Conservation (phyloP, 331 rosid species). For the Spiraea crenata region DNA sequence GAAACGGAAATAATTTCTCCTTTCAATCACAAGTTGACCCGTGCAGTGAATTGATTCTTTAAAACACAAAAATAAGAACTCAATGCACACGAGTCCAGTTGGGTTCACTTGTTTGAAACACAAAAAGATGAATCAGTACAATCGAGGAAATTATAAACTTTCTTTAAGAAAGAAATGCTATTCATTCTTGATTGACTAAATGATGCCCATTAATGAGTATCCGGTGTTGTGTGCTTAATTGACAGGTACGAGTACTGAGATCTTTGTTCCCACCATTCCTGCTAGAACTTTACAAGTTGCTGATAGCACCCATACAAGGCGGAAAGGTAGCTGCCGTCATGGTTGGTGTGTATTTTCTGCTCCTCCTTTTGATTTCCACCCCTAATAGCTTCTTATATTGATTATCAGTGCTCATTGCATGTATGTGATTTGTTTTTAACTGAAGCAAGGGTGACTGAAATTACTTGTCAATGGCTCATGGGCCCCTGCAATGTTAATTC, state of each 20-base stretch:
- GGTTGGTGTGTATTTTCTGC: slow-evolving; percentile 67
- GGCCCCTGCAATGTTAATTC: slow-evolving; percentile 78
- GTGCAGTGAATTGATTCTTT: too few species aligned
- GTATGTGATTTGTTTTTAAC: not conserved
- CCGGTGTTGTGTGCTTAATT: not conserved
- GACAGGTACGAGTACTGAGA: slow-evolving; percentile 65
- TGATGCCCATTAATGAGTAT: slow-evolving; percentile 5
- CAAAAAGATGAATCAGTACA: too few species aligned
- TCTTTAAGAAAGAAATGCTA: too few species aligned
- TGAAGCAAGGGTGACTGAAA: slow-evolving; percentile 92
- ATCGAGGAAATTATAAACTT: too few species aligned
- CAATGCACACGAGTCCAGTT: not conserved
- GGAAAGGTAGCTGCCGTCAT: slow-evolving; percentile 86
- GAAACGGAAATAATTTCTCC: too few species aligned
- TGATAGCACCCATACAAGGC: slow-evolving; percentile 67
- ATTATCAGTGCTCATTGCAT: not conserved
- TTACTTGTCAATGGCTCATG: slow-evolving; percentile 96
- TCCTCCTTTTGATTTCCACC: not conserved
- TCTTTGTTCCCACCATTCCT: slow-evolving; percentile 83
- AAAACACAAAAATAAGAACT: too few species aligned
- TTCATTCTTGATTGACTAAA: not conserved
- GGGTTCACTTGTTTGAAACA: not conserved
- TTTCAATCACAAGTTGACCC: too few species aligned
- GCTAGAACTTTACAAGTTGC: slow-evolving; percentile 66
- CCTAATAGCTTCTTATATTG: not conserved